Base-by-base conservation (phyloP, 1,139 yeast genomes). In the Pichia sp. region DNA sequence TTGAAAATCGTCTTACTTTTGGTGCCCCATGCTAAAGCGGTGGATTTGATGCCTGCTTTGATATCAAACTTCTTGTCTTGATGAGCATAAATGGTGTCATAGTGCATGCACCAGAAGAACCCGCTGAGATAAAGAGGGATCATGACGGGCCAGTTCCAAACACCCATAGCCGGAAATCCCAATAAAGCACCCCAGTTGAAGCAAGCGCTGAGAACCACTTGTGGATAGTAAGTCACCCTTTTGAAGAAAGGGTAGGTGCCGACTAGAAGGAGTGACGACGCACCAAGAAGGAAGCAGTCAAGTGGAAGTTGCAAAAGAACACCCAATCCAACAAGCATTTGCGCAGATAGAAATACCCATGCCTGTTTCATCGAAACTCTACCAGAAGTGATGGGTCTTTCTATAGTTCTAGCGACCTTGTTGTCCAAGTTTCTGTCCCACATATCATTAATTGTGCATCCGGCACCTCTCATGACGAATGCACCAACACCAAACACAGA, bases 71-170 rank as follows among this genome's bases (percentile, higher is more conserved):
- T 73, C 72, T 95, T 95, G 70, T 95, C 99, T 73, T 95, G 99
- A 69, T 95, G 99, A 1, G 99, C 99, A 69, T 95, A 95, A 45
- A 95, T 83, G 3, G 98, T 89, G 70, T 95, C 99, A 70, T 95
- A 95, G 52, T 87, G 84, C 89, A 95, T 87, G 61, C 96, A 86
- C 99, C 99, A 95, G 55, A 86, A 76, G 67, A 85, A 87, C 49
- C 90, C 85, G 16, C 96, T 82, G 2, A 83, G 70, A 63, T 86
- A 89, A 52, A 95, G 75, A 1, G 97, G 90, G 11, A 81, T 74
- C 81, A 92, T 92, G 3, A 90, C 87, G 23, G 82, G 72, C 74
- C 82, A 77, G 62, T 81, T 78, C 78, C 93, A 79, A 1, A 92
- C 81, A 0, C 96, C 97, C 79, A 95, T 90, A 0, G 98, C 98